These are phyloP conservation scores for Phialophora expanda DNA, from an alignment of 2,329 filamentous ascomycete genomes.

Conservation along the genomic window DNA sequence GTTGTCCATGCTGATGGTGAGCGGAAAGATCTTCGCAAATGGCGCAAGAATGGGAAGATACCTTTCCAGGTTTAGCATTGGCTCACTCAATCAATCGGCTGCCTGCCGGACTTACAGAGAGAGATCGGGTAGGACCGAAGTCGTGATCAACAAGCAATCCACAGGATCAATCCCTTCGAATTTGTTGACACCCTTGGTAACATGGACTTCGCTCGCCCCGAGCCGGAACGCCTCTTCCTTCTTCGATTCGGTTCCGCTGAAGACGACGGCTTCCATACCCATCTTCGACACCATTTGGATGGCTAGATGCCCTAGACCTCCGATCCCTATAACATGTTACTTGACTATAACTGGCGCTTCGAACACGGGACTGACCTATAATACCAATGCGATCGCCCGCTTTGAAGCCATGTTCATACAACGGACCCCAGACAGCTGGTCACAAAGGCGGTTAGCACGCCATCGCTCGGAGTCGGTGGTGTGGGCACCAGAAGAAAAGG, in stretches of 20 bases:
- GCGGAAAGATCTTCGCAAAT: conserved; percentile 45
- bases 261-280: conserved; percentile 67
- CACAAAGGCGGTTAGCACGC: not conserved
- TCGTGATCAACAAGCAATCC: conserved; percentile 47
- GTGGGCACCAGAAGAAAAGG: not conserved
- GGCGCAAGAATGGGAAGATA: conserved; percentile 44
- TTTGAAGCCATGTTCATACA: conserved; percentile 30
- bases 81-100: not conserved
- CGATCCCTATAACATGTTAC: conserved; percentile 53
- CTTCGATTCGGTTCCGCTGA: conserved; percentile 68
- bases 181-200: conserved; percentile 56
- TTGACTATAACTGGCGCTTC: not conserved
- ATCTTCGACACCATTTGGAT: conserved; percentile 77
- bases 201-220: conserved; percentile 67
- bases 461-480: not conserved
- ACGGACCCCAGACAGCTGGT: conserved; percentile 32
- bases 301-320: conserved; percentile 76
- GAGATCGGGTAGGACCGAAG: conserved; percentile 49
- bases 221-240: conserved; percentile 67
- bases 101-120: conserved; percentile 39
- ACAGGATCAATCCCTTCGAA: conserved; percentile 28
- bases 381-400: conserved; percentile 61
- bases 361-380: conserved; percentile 52
- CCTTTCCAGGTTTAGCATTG: conserved; percentile 14
- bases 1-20: conserved; percentile 41